Base-by-base conservation (phyloP, 306 rosid species). In the Quercus wislizeni region DNA sequence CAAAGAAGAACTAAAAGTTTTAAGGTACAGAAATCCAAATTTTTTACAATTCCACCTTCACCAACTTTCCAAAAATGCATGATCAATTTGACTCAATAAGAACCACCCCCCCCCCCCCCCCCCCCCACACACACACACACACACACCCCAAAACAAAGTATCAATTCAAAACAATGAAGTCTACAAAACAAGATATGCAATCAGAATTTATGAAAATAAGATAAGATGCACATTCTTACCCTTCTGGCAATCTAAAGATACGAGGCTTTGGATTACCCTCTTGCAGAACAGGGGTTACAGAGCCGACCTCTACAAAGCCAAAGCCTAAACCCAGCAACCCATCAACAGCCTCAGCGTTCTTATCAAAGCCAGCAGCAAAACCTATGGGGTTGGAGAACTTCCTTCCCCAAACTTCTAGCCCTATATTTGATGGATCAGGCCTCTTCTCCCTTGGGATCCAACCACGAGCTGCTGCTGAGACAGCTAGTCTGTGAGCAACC, bases 381-480 rank as follows among this genome's bases (percentile, higher is more conserved):
- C 99, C 99, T 57, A 94, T 17, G 19, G 99, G 99, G 58, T 94
- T 94, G 75, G 97, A 91, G 81, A 94, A 94, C 74, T 94, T 94
- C 85, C 95, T 91, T 84, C 99, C 99, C 99, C 99, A 94, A 84
- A 94, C 99, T 84, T 94, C 89, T 70, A 92, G 87, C 38, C 93
- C 92, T 79, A 94, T 76, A 85, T 57, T 85, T 81, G 91, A 30
- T 46, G 87, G 92, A 77, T 91, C 92, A 5, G 91, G 88, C 82
- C 99, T 92, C 91, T 92, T 94, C 91, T 94, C 99, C 78, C 93
- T 88, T 27, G 99, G 99, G 83, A 94, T 91, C 99, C 99, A 94
- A 65, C 97, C 93, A 69, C 94, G 95, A 71, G 99, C 92, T 76
- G 99, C 97, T 28, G 99, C 99, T 38, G 92, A 88, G 84, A 94